Evolutionary conservation across 371 early-diverging fungal genomes (phyloP).

Genomic region (Lichtheimia hyalospora): DNA sequence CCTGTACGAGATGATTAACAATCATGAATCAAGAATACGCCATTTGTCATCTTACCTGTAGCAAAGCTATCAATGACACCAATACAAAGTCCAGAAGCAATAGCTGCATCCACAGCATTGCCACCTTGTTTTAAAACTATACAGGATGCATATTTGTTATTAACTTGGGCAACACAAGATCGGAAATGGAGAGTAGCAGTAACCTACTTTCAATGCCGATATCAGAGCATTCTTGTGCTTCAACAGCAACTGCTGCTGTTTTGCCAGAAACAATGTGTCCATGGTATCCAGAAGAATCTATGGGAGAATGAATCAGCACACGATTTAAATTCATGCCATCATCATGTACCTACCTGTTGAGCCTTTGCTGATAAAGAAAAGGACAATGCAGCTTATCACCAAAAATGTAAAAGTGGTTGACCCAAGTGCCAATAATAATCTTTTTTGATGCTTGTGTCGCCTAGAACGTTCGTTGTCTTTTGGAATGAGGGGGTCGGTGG

Average conservation of each 20-base stretch:
- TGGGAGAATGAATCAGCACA: not conserved
- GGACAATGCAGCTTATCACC: conserved; percentile 1
- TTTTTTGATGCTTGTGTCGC: not conserved
- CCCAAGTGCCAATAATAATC: not conserved
- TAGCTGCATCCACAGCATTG: conserved; percentile 95
- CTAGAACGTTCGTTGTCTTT: not conserved
- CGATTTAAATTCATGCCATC: not conserved
- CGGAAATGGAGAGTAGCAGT: too few relatives aligned
- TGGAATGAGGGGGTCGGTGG: conserved; percentile 2
- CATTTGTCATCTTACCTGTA: conserved; percentile 66
- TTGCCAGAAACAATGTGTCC: conserved; percentile 32
- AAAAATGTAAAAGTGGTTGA: not conserved
- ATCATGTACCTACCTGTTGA: not conserved
- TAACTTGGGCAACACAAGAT: too few relatives aligned
- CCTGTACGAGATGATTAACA: conserved; percentile 19
- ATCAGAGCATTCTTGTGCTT: conserved; percentile 77
- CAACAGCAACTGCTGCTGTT: conserved; percentile 86
- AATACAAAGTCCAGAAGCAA: conserved; percentile 92
- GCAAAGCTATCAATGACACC: conserved; percentile 94
- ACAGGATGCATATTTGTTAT: not conserved
- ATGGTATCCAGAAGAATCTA: conserved; percentile 9
- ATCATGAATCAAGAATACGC: not conserved
- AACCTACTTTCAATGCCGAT: conserved; percentile 79
- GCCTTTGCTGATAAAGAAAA: too few relatives aligned
- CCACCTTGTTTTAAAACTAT: conserved; percentile 88